Evolutionary conservation across 352 stramenopile species (phyloP).

Genomic region (Pythium sp.): DNA sequence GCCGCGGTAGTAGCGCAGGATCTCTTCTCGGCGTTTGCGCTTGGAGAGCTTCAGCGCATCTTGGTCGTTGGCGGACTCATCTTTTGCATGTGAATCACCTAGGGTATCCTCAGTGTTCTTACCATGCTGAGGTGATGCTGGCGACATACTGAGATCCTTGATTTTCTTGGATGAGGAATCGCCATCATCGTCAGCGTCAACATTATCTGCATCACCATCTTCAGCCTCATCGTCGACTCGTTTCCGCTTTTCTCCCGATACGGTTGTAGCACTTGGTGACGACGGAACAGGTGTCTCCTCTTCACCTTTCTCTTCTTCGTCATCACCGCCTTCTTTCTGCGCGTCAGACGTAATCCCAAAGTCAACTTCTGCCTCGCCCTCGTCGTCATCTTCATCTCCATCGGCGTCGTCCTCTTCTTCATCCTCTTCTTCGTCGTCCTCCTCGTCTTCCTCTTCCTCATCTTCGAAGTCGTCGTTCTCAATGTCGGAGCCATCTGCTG

Average conservation of each 20-base stretch:
- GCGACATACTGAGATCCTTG: background rate
- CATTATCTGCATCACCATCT: constrained; percentile 28
- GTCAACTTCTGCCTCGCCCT: constrained; percentile 49
- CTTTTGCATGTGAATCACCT: background rate
- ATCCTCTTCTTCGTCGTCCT: constrained; percentile 55
- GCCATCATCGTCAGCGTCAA: constrained; percentile 30
- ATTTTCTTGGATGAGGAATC: constrained; percentile 9
- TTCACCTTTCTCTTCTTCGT: constrained; percentile 14
- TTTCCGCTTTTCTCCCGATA: constrained; percentile 25
- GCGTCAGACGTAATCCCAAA: constrained; percentile 22
- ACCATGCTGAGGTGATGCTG: background rate
- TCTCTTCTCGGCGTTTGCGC: constrained; percentile 65
- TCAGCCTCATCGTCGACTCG: constrained; percentile 30
- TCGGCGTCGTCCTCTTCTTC: constrained; percentile 51
- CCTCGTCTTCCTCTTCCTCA: constrained; percentile 56
- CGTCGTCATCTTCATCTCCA: constrained; percentile 32
- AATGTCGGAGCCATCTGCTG: constrained; percentile 82
- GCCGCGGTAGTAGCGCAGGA: constrained; percentile 93
- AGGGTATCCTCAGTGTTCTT: constrained; percentile 5
- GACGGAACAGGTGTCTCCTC: constrained; percentile 18
- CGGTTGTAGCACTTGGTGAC: background rate
- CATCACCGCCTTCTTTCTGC: constrained; percentile 6
- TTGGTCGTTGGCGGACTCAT: constrained; percentile 11
- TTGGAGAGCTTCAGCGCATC: constrained; percentile 39
- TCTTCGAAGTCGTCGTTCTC: constrained; percentile 56